Evolutionary conservation across 495 filamentous ascomycete genomes (phyloP), one percentile per base, ranked within the genome.

Genomic region (Penicillium canariense): DNA sequence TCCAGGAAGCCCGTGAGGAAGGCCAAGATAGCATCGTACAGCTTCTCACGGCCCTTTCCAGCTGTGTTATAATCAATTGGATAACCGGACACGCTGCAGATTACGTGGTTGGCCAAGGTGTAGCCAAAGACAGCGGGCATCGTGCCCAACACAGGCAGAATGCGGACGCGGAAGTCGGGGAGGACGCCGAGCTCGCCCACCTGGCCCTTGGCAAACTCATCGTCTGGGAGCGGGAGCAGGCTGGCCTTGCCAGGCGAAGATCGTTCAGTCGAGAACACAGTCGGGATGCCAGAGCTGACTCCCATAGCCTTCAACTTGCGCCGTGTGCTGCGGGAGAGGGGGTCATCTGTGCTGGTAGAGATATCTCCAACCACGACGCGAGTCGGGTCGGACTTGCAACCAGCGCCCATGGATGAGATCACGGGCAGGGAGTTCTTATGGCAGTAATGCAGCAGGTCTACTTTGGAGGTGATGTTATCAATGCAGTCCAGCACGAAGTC

Each of bases 111-210:
- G 1, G 94, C 94, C 23, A 87, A 80, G 1, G 85, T 86, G 52
- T 95, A 89, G 12, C 94, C 94, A 73, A 99, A 99, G 0, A 97
- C 83, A 2, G 93, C 92, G 1, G 94, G 94, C 91, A 99, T 96
- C 0, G 94, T 97, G 3, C 94, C 94, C 15, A 99, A 71, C 0
- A 99, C 94, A 0, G 94, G 94, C 38, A 99, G 72, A 51, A 99
- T 97, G 20, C 94, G 84, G 15, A 95, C 88, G 7, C 94, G 80
- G 73, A 99, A 99, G 65, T 96, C 91, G 1, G 91, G 89, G 9
- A 97, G 74, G 1, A 95, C 87, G 26, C 90, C 87, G 5, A 97
- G 73, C 62, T 97, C 94, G 6, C 86, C 85, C 0, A 97, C 89
- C 18, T 84, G 75, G n/a, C 95, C 94, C 66, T 94, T 96, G 22